Evolutionary conservation across 2,329 filamentous ascomycete species (phyloP), one percentile per base, ranked within the genome.

Genomic region (Trichoderma atroviride): DNA sequence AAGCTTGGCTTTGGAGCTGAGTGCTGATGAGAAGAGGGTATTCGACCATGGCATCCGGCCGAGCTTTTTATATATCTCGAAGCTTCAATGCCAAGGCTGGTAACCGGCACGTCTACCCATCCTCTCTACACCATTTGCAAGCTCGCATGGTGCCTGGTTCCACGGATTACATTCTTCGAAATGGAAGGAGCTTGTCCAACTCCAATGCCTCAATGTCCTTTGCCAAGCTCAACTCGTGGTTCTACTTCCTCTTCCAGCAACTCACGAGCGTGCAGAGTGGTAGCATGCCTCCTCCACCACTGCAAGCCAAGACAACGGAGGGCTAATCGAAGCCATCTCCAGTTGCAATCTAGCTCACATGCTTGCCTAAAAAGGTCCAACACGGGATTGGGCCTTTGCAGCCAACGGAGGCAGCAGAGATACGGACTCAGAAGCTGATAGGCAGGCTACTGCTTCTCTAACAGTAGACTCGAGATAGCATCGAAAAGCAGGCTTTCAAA

Each of bases 181-280:
- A 24, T 50, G 47, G 47, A 50, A 50, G 47, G 47, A 50, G 27
- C 16, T 55, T 16, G 24, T 9, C 5, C 4, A 58, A 24, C n/a
- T 37, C n/a, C 19, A 29, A 58, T n/a, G 56, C 33, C 13, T 37
- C 14, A 16, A 11, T 13, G 33, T 16, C 9, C 9, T 58, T 10
- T 58, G 19, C n/a, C 31, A 58, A 37, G 56, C 31, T 22, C 31
- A 37, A n/a, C 4, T 37, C 31, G 35, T 37, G 31, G 24, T 14
- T 37, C 33, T 58, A 37, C 56, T 58, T 58, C 56, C 56, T 58
- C 56, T 58, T 58, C 16, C 22, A 58, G 56, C n/a, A n/a, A 58
- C 31, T 31, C 31, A 31, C n/a, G 33, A 24, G 33, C 29, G 16
- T 33, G 27, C 14, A 33, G 53, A 56, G 31, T 22, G n/a, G 33